A percentile compares a stretch with the other conserved stretches of the same genome.
phyloP scores from a whole-genome alignment of 176 grass and related monocot species.

The Avena eriantha region DNA sequence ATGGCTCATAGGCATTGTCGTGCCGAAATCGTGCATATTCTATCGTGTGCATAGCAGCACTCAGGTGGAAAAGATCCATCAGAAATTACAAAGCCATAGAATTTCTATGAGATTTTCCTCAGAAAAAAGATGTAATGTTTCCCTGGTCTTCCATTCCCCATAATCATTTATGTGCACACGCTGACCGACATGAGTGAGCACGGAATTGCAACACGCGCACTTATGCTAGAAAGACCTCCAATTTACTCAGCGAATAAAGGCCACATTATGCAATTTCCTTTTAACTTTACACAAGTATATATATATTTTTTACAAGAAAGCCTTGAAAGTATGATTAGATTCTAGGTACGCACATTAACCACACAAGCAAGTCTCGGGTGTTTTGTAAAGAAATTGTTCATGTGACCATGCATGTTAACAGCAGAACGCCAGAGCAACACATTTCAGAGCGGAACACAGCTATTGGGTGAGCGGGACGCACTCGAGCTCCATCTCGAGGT shows the following conservation, averaged over 20 bases:
- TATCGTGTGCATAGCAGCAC: too few relatives aligned
- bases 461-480: constrained; percentile 95
- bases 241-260: background rate
- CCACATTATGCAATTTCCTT: background rate
- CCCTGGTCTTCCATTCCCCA: too few relatives aligned
- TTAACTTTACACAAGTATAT: constrained; percentile 41
- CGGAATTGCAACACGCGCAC: background rate
- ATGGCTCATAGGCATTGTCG: too few relatives aligned
- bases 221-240: constrained; percentile 15
- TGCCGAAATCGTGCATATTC: too few relatives aligned
- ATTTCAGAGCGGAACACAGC: background rate
- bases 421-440: background rate
- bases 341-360: constrained; percentile 10
- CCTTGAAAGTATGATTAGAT: background rate
- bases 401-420: constrained; percentile 27
- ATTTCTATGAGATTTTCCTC: too few relatives aligned
- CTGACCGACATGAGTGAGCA: background rate
- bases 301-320: background rate
- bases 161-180: too few relatives aligned
- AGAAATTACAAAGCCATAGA: too few relatives aligned
- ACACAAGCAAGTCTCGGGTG: constrained; percentile 14
- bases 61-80: too few relatives aligned
- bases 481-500: constrained; percentile 89
- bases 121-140: too few relatives aligned
- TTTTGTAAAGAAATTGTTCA: background rate